A percentile compares a stretch with the other conserved stretches of the same genome.
phyloP scores from a whole-genome alignment of 768 basidiomycete genomes.

The Trametes gibbosa region DNA sequence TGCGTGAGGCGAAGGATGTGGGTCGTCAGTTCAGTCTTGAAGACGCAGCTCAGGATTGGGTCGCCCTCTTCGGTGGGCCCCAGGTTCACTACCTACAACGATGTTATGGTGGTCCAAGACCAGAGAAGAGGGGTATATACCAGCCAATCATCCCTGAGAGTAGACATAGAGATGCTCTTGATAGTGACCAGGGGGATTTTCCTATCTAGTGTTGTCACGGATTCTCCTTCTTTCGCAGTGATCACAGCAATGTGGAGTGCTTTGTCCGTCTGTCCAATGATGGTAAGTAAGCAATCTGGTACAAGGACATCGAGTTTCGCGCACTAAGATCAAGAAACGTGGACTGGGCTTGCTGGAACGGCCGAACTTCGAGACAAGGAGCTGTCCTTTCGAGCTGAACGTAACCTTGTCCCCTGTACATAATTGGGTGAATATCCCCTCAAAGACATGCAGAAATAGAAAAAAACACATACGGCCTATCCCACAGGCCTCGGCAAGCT shows the following conservation, averaged over 20 bases:
- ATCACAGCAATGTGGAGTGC: constrained; percentile 77
- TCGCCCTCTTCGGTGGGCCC: constrained; percentile 89
- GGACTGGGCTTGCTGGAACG: constrained; percentile 92
- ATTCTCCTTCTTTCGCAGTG: constrained; percentile 57
- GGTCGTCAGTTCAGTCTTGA: constrained; percentile 93
- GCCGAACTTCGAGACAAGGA: constrained; percentile 79
- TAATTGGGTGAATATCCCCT: neutral
- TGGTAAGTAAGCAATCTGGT: neutral
- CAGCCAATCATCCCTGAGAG: constrained; percentile 92
- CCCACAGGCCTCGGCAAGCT: constrained; percentile 68
- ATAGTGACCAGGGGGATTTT: constrained; percentile 90
- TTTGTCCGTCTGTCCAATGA: constrained; percentile 65
- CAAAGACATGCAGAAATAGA: neutral
- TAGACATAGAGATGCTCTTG: constrained; percentile 83
- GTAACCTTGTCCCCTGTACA: constrained; percentile 66
- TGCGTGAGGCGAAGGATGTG: constrained; percentile 80
- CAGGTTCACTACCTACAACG: constrained; percentile 67
- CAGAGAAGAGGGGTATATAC: constrained; percentile 39
- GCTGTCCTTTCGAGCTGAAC: constrained; percentile 79
- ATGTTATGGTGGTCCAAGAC: neutral
- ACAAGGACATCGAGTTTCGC: constrained; percentile 28
- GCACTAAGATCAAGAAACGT: constrained; percentile 83
- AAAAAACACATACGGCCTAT: constrained; percentile 57
- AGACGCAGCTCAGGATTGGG: constrained; percentile 83
- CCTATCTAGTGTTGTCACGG: constrained; percentile 65